Percentiles rank a stretch among this genome's conserved stretches.
phyloP scores from a whole-genome alignment of 2,329 filamentous ascomycete species.

The Uncinocarpus reesii region DNA sequence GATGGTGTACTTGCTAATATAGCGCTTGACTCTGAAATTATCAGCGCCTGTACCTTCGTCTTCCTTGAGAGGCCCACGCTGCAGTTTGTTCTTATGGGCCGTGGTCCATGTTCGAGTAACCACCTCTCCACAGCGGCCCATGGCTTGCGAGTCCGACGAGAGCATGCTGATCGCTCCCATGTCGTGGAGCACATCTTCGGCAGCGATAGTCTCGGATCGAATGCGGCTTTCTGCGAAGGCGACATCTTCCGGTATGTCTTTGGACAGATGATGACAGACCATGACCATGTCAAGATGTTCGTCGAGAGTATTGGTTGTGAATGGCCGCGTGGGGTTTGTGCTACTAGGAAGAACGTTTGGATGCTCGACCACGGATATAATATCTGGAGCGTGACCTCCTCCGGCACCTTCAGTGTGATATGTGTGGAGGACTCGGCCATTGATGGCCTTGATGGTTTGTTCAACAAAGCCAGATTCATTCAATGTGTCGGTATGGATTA shows the following conservation, averaged over 20 bases:
- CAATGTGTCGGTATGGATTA: conserved; percentile 91
- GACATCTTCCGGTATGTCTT: conserved; percentile 89
- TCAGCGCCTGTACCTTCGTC: conserved; percentile 71
- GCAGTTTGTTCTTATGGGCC: conserved; percentile 88
- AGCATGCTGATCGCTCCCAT: conserved; percentile 96
- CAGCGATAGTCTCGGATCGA: conserved; percentile 88
- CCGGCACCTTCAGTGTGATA: conserved; percentile 96
- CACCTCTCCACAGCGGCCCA: conserved; percentile 93
- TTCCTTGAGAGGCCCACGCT: conserved; percentile 65
- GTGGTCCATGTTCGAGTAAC: conserved; percentile 92
- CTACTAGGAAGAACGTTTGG: conserved; percentile 79
- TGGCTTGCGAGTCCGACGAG: conserved; percentile 88
- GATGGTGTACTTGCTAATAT: conserved; percentile 91
- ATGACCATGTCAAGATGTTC: conserved; percentile 98
- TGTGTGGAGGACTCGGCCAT: conserved; percentile 79
- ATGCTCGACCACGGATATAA: conserved; percentile 86
- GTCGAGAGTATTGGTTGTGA: conserved; percentile 82
- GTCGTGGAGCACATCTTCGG: conserved; percentile 91
- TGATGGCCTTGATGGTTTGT: conserved; percentile 76
- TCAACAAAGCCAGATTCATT: conserved; percentile 98
- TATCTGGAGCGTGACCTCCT: conserved; percentile 89
- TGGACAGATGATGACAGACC: conserved; percentile 90
- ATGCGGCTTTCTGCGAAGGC: conserved; percentile 92
- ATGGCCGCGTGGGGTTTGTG: conserved; percentile 87
- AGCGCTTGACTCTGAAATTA: conserved; percentile 85